Base-by-base conservation (phyloP, 352 stramenopile species). In the Phytophthora pinifolia region DNA sequence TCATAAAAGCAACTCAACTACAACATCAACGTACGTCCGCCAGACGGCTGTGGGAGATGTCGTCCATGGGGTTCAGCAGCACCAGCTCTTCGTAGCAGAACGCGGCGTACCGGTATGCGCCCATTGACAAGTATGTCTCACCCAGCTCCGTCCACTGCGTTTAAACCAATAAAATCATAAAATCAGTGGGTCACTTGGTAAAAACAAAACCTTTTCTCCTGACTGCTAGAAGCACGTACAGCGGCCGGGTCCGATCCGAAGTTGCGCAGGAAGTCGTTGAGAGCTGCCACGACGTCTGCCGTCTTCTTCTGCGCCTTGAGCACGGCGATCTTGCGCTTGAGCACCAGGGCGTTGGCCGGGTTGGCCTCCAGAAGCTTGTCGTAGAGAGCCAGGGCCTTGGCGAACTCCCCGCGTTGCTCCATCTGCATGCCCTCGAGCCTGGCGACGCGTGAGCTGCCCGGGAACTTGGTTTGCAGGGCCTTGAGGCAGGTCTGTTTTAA, bases 61-160 rank as follows among this genome's bases (percentile, higher is more conserved):
- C 59, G 55, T 86, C 76, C 64, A 86, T 76, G 7, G 80, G 80
- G 43, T 88, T 88, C 18, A 87, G 54, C 49, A 90, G 59, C 46
- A 87, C 69, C 33, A 90, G 57, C 57, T 90, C 80, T 35, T 90
- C 80, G 53, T 85, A 90, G 62, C 80, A 90, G 48, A 88, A 90
- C 8, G 74, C 69, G 7, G 64, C 77, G 61, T 87, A 83, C 35
- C 62, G 62, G 51, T 83, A 88, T 37, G 74, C 61, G 25, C 72
- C 76, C 17, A 78, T 61, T 13, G 65, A 64, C 35, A 86, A 45
- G 48, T 90, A 83, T 45, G 68, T 71, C 53, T 88, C 80, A 0
- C 63, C 76, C 35, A 90, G 54, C 30, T 88, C 80, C 12, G 70
- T 63, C 80, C 80, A 90, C 76, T 87, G 31, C 9, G 22, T 27